Conservation (phyloP, 2,329 filamentous ascomycete genomes). For the Rhinocladiella mackenziei region DNA sequence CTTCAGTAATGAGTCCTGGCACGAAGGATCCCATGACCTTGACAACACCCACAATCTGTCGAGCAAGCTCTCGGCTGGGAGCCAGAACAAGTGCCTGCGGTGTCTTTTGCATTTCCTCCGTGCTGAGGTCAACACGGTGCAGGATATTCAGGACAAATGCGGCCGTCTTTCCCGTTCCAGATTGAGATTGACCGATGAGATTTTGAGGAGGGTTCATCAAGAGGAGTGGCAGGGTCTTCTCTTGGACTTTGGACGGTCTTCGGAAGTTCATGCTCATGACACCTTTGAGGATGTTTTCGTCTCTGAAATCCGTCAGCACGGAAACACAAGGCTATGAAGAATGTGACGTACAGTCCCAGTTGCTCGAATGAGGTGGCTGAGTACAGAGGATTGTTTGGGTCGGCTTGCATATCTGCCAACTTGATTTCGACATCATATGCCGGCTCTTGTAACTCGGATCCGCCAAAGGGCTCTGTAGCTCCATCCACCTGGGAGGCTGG, state of each 20-base stretch:
- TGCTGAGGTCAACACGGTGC: conserved; percentile 72
- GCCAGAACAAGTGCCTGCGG: conserved; percentile 88
- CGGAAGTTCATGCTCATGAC: conserved; percentile 79
- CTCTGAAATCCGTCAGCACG: conserved; percentile 16
- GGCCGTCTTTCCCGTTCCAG: conserved; percentile 95
- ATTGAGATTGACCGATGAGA: conserved; percentile 98
- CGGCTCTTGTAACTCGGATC: conserved; percentile 61
- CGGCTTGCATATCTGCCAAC: conserved; percentile 80
- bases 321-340: neutral
- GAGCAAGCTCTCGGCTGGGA: conserved; percentile 88
- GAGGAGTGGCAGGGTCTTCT: conserved; percentile 85
- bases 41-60: conserved; percentile 87
- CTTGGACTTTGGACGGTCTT: conserved; percentile 97
- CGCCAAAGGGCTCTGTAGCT: conserved; percentile 37
- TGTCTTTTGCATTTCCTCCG: conserved; percentile 50
- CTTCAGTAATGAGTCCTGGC: conserved; percentile 67
- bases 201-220: conserved; percentile 82
- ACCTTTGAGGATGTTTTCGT: conserved; percentile 63
- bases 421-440: conserved; percentile 90
- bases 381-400: conserved; percentile 80
- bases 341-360: conserved; percentile 72
- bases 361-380: conserved; percentile 82
- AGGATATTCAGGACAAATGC: conserved; percentile 93
- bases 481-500: conserved; percentile 39
- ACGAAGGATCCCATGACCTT: conserved; percentile 80